Base-by-base conservation (phyloP, 257 asterid species). In the Datura wrightii region DNA sequence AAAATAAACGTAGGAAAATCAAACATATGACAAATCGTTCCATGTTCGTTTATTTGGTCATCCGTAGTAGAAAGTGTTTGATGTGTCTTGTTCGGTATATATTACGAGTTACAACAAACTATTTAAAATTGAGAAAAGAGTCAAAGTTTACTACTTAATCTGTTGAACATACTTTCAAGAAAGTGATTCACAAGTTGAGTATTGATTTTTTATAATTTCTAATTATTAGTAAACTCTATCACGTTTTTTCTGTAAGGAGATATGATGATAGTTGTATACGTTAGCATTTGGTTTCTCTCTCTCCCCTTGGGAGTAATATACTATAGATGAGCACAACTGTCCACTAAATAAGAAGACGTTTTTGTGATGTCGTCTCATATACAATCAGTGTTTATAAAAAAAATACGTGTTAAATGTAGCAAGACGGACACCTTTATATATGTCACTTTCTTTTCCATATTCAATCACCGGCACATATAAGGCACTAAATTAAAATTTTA, bases 1-100 rank as follows among this genome's bases (percentile, higher is more conserved):
- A 79, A 14, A 85, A 54, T 41, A 87, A 3, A 55, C 42, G 16
- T 39, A 85, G 11, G 16, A 83, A 3, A 5, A 71, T 44, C 37
- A 58, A 9, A 6, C 66, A 46, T 48, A 79, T 11, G 56, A 31
- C 2, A 9, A 80, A 60, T 19, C 82, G 59, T 69, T 24, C 74
- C 89, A 87, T 86, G 58, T 10, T 71, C 18, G 5, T 71, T 42
- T 70, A 18, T 18, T 70, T 70, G 54, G 54, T 42, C 41, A 54
- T 70, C 31, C 31, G 31, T 24, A 24, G 31, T 24, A 24, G 39
- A n/a, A 70, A 18, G 15, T 69, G 48, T 39, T 8, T 69, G 15
- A 41, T 39, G 53, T 41, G 9, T 9, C 8, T 70, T 41, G 53
- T 41, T 70, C 18, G 34, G 54, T 24, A 24, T 71, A 24, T 24